phyloP scores from a whole-genome alignment of 192 early-diverging fungal species.

The Glomus cerebriforme region DNA sequence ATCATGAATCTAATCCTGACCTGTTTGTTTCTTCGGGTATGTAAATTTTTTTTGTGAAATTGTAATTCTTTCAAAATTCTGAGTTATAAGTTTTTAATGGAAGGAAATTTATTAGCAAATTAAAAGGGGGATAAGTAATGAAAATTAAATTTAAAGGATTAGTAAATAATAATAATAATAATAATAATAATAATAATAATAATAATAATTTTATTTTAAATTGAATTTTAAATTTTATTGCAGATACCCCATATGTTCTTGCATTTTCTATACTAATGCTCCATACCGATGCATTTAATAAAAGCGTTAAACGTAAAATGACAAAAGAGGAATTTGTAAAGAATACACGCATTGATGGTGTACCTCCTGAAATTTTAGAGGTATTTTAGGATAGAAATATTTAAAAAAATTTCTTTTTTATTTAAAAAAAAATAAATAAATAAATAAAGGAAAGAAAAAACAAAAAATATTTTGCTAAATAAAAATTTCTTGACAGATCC shows the following conservation, averaged over 20 bases:
- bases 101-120: too few species aligned
- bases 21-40: conserved; percentile 57
- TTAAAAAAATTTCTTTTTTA: too few species aligned
- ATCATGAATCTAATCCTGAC: conserved; percentile 67
- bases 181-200: too few species aligned
- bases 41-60: not conserved
- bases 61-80: too few species aligned
- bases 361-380: conserved; percentile 71
- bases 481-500: conserved; percentile 39
- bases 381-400: conserved; percentile 35
- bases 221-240: too few species aligned
- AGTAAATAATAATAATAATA: too few species aligned
- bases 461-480: not conserved
- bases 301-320: conserved; percentile 78
- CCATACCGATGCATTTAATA: conserved; percentile 88
- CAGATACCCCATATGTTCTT: conserved; percentile 74
- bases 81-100: too few species aligned
- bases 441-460: not conserved
- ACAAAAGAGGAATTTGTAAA: conserved; percentile 77
- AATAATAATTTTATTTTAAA: too few species aligned
- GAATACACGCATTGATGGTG: conserved; percentile 71
- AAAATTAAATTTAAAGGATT: too few species aligned
- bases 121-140: too few species aligned
- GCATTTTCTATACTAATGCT: conserved; percentile 82
- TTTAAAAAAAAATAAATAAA: too few species aligned